phyloP scores from a whole-genome alignment of 2,329 filamentous ascomycete genomes.

The Boeremia exigua region DNA sequence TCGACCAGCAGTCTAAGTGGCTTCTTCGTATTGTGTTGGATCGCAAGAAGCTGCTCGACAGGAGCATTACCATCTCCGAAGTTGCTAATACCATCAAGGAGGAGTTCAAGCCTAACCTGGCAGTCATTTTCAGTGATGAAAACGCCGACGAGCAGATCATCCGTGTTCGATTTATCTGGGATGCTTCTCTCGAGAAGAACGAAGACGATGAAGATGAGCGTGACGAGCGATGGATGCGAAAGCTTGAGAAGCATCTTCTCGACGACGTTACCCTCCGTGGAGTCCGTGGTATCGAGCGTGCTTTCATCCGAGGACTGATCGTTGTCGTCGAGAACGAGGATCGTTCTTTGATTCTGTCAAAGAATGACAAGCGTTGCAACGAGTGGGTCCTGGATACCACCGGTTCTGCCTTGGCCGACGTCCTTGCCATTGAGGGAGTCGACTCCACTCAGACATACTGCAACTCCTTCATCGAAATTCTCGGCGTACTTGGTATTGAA shows the following conservation, averaged over 20 bases:
- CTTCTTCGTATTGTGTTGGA: conserved; percentile 91
- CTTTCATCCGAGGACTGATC: conserved; percentile 75
- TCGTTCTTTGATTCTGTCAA: conserved; percentile 76
- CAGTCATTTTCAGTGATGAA: conserved; percentile 96
- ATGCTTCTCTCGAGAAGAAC: conserved; percentile 63
- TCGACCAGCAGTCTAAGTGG: conserved; percentile 83
- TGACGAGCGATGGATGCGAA: conserved; percentile 80
- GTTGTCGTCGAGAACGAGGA: conserved; percentile 67
- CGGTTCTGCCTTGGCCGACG: conserved; percentile 83
- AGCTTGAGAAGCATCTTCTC: conserved; percentile 84
- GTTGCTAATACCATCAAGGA: conserved; percentile 90
- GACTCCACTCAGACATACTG: conserved; percentile 86
- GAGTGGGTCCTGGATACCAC: conserved; percentile 98
- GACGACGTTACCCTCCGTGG: conserved; percentile 91
- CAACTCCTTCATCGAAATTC: conserved; percentile 94
- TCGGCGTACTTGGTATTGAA: conserved; percentile 95
- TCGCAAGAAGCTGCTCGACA: conserved; percentile 93
- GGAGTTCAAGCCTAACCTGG: conserved; percentile 75
- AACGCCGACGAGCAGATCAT: conserved; percentile 96
- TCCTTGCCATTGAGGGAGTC: conserved; percentile 86
- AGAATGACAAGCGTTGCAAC: conserved; percentile 75
- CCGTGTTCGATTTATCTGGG: conserved; percentile 81
- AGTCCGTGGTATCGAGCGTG: conserved; percentile 85
- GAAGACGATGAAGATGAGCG: conserved; percentile 81
- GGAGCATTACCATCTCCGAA: conserved; percentile 87